phyloP scores from a whole-genome alignment of 2,329 filamentous ascomycete species.

The Paracamarosporium sp. region DNA sequence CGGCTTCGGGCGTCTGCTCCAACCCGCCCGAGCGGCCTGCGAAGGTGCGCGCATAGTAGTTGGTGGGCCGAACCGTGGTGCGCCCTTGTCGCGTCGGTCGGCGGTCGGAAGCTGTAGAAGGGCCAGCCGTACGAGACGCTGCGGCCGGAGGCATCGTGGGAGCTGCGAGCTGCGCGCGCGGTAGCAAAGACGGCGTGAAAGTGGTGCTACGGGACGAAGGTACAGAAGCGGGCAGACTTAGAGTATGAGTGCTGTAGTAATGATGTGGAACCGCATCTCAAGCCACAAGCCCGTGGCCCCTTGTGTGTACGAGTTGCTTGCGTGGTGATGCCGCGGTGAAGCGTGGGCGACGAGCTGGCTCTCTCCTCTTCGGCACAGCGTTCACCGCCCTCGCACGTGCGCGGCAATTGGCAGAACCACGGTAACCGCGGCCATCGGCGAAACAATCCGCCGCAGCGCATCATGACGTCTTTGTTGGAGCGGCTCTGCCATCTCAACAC shows the following conservation, averaged over 20 bases:
- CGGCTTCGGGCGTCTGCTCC: slow-evolving; percentile 47
- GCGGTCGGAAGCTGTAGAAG: slow-evolving; percentile 30
- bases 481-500: too few species aligned
- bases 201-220: slow-evolving; percentile 27
- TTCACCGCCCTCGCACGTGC: too few species aligned
- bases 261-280: slow-evolving; percentile 38
- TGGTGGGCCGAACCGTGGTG: slow-evolving; percentile 54
- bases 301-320: slow-evolving; percentile 26
- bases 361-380: slow-evolving; percentile 2
- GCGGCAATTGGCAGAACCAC: too few species aligned
- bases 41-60: slow-evolving; percentile 60
- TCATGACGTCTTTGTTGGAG: too few species aligned
- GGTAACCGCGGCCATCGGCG: too few species aligned
- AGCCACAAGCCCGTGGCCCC: slow-evolving; percentile 25
- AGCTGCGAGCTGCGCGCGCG: slow-evolving; percentile 22
- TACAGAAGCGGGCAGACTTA: slow-evolving; percentile 18
- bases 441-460: too few species aligned
- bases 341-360: slow-evolving; percentile 15
- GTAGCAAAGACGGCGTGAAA: slow-evolving; percentile 16
- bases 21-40: slow-evolving; percentile 46
- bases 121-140: slow-evolving; percentile 35
- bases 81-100: slow-evolving; percentile 55
- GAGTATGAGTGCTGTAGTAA: slow-evolving; percentile 22
- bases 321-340: slow-evolving; percentile 14
- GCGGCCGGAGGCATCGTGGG: slow-evolving; percentile 44